A percentile compares a stretch with the other conserved stretches of the same genome.
Evolutionary conservation across 2,329 filamentous ascomycete genomes (phyloP).

Genomic region (Cordyceps cateniannulata): DNA sequence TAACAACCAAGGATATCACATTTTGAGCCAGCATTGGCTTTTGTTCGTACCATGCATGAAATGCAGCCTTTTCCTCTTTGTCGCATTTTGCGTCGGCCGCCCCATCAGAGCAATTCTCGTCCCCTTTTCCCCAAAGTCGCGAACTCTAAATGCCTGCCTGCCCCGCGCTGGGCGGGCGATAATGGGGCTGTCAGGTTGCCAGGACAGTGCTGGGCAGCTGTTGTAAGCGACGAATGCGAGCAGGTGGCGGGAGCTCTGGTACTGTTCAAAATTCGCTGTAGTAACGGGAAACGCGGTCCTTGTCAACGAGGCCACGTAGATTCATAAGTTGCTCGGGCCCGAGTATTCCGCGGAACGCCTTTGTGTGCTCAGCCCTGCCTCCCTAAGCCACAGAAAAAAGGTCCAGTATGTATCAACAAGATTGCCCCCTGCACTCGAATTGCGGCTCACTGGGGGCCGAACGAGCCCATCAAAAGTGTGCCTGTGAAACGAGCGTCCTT

Average conservation of each 20-base stretch:
- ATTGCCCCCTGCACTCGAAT: not conserved
- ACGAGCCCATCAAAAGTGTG: not conserved
- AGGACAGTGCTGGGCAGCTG: not conserved
- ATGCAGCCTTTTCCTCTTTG: too few species aligned
- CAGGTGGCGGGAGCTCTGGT: not conserved
- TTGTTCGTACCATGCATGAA: too few species aligned
- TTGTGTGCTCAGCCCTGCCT: not conserved
- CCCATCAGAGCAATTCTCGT: not conserved
- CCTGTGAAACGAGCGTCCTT: not conserved
- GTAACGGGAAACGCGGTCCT: not conserved
- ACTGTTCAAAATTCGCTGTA: not conserved
- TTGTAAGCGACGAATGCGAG: not conserved
- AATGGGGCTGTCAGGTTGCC: not conserved
- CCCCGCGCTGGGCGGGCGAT: too few species aligned
- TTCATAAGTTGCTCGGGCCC: not conserved
- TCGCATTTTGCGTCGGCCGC: too few species aligned
- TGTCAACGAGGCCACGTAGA: not conserved
- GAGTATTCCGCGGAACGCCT: not conserved
- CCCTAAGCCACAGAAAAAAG: not conserved
- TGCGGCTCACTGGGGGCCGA: not conserved
- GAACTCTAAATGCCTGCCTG: not conserved
- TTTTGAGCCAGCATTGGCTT: not conserved
- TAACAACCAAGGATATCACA: not conserved
- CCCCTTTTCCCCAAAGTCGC: too few species aligned
- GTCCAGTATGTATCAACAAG: not conserved